Evolutionary conservation across 2,329 filamentous ascomycete genomes (phyloP), one percentile per base, ranked within the genome.

Genomic region (Mycosphaerella sp.): DNA sequence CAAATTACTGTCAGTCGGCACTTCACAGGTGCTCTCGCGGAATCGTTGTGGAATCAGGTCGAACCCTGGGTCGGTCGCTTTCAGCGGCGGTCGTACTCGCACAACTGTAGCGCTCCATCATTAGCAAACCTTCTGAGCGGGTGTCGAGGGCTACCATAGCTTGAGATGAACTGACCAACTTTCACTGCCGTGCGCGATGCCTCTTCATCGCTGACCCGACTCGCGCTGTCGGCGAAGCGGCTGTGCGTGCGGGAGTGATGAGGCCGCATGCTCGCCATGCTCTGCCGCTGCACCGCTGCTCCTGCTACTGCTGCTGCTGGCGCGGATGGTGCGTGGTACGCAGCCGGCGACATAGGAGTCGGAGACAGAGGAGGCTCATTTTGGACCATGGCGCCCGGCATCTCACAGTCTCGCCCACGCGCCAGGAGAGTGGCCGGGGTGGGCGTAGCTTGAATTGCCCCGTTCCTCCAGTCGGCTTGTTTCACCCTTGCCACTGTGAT

Each of bases 21-120:
- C 87, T 59, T 96, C 89, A 56, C 94, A 89, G 76, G 91, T 95
- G 35, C 90, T 85, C 58, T 86, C 82, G 70, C 95, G 91, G 66
- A 98, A 98, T 64, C 93, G 84, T 70, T 95, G 90, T 12, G 93
- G 93, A 52, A 98, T 93, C 59, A 97, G 81, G 58, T 98, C 93
- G 74, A 80, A 98, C 56, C 90, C 91, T 5, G 93, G 93, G 69
- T 98, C 93, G 59, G 79, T 80, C 5, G 89, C 76, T 62, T 84
- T 83, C 51, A 97, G 77, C 48, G 91, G 85, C 43, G 93, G 93
- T 62, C 93, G 88, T 43, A 97, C 85, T 68, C 93, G 89, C 63
- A 98, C 89, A 68, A 86, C 93, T 97, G 68, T 32, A 27, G 18
- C 32, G 42, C 44, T 41, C 30, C 35, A 50, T 41, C 18, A 41